phyloP scores from a whole-genome alignment of 257 asterid species.

The Sherardia arvensis region DNA sequence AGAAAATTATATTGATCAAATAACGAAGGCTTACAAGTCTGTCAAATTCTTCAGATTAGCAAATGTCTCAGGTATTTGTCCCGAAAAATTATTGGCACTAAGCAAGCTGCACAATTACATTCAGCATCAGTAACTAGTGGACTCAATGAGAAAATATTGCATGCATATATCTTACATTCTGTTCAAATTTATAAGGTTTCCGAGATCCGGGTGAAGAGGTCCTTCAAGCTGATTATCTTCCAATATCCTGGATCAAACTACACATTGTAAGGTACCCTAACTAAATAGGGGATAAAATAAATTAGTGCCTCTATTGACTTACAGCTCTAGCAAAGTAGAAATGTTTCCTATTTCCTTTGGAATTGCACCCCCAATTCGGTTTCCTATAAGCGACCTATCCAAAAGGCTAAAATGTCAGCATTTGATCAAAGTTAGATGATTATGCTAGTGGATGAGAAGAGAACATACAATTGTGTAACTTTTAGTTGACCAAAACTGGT shows the following conservation, averaged over 20 bases:
- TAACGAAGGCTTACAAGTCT: conserved; percentile 59
- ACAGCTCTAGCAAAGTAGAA: conserved; percentile 54
- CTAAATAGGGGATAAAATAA: not conserved
- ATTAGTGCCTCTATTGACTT: conserved; percentile 25
- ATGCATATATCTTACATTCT: conserved; percentile 48
- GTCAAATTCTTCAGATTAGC: conserved; percentile 57
- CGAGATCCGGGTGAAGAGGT: conserved; percentile 56
- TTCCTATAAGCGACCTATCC: conserved; percentile 61
- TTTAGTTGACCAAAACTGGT: conserved; percentile 35
- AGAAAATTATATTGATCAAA: conserved; percentile 18
- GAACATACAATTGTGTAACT: conserved; percentile 45
- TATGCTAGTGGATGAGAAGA: not conserved
- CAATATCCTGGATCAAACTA: conserved; percentile 38
- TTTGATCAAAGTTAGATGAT: not conserved
- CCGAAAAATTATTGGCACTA: conserved; percentile 65
- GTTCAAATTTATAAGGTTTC: conserved; percentile 48
- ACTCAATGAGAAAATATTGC: not conserved
- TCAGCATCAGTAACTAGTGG: not conserved
- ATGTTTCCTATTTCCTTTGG: conserved; percentile 71
- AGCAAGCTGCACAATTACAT: conserved; percentile 52
- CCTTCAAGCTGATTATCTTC: conserved; percentile 78
- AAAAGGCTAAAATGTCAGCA: conserved; percentile 1
- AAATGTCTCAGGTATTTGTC: conserved; percentile 55
- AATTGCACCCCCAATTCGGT: conserved; percentile 63
- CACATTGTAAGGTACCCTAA: not conserved